Percentiles rank a stretch among this genome's conserved stretches.
These are phyloP conservation scores for Scutellaria barbata DNA, from an alignment of 257 asterid species.

Conservation along the genomic window DNA sequence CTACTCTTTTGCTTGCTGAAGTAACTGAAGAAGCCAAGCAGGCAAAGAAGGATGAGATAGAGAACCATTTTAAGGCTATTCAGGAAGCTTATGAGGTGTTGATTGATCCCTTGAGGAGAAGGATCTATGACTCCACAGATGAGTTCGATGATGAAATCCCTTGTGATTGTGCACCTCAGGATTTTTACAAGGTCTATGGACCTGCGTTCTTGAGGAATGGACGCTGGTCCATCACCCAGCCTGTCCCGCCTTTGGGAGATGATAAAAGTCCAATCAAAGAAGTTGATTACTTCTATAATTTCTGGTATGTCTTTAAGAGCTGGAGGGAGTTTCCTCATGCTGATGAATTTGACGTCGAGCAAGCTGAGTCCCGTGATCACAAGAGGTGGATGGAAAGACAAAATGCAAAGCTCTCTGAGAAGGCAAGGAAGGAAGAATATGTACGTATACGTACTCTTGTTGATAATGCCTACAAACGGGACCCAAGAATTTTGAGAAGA, in stretches of 20 bases:
- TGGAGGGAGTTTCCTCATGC: constrained; percentile 99
- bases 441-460: constrained; percentile 84
- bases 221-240: constrained; percentile 86
- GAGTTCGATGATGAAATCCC: constrained; percentile 99
- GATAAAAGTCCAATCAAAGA: constrained; percentile 63
- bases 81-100: constrained; percentile 94
- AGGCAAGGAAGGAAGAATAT: constrained; percentile 88
- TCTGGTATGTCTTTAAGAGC: constrained; percentile 92
- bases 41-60: constrained; percentile 91
- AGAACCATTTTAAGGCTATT: constrained; percentile 85
- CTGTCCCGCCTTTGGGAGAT: constrained; percentile 78
- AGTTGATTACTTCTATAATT: constrained; percentile 81
- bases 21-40: constrained; percentile 85
- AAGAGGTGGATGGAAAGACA: constrained; percentile 98
- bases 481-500: constrained; percentile 80
- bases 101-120: constrained; percentile 86
- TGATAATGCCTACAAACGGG: constrained; percentile 89
- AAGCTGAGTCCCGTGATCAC: constrained; percentile 96
- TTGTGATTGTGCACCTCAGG: constrained; percentile 80
- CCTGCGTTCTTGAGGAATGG: constrained; percentile 98
- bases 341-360: constrained; percentile 94
- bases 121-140: constrained; percentile 92
- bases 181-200: constrained; percentile 90
- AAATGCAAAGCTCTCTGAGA: constrained; percentile 89
- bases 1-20: constrained; percentile 80